Base-by-base conservation (phyloP, 306 rosid species). In the Rubus idaeus region DNA sequence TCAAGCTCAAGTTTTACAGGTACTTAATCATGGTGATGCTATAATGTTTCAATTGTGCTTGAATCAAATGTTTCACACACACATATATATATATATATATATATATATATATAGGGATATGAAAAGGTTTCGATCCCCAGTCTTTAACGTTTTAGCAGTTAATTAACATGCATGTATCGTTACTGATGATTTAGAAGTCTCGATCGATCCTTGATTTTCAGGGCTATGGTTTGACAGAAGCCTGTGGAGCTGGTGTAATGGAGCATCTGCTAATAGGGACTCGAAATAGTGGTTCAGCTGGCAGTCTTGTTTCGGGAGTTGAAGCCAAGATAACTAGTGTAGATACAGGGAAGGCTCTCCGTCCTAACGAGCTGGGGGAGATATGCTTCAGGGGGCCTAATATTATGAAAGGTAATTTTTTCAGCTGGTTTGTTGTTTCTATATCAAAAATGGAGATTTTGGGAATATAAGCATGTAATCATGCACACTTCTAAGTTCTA, bases 151-250 rank as follows among this genome's bases (percentile, higher is more conserved):
- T n/a, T n/a, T n/a, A n/a, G n/a, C n/a, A n/a, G n/a, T n/a, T 23
- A 23, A 23, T 23, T 23, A 23, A 23, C 26, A 23, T 23, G 26
- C 26, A 23, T 23, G 26, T 23, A 23, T 23, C 26, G 26, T 23
- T 23, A 23, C 26, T 23, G 26, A 23, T 23, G 26, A 23, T 23
- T 23, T 23, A 23, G 26, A 23, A 23, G 26, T 23, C 26, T 23
- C 26, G 26, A 23, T 62, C 6, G 71, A 18, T 67, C 20, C 45
- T 78, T 76, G 74, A 62, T 64, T 75, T 67, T 79, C 81, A 86
- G 89, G 98, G 98, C 12, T 91, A 89, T 79, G 98, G 98, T 76
- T 88, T 93, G 98, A 93, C 98, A 6, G 98, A 93, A 85, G 90
- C 97, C 45, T 87, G 89, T 86, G 97, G 91, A 51, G 47, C 88